Percentiles rank a stretch among this genome's conserved stretches.
Conservation (phyloP, 257 asterid species). For the Capsicum baccatum region DNA sequence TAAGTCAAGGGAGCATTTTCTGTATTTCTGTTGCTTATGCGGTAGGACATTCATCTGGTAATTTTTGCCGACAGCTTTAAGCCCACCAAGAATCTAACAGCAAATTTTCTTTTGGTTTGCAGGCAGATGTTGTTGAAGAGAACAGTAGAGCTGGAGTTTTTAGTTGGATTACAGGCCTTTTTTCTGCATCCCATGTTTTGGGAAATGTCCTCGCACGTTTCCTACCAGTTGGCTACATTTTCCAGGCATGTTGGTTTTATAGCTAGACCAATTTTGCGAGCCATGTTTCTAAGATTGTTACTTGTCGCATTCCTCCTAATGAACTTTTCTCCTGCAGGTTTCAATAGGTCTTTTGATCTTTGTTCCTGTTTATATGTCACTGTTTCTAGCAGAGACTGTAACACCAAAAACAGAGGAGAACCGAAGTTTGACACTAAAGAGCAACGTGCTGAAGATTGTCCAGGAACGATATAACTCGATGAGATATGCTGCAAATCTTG, state of each 20-base stretch:
- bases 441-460: constrained; percentile 57
- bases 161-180: constrained; percentile 90
- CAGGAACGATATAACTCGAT: constrained; percentile 68
- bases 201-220: constrained; percentile 86
- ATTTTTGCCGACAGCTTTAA: background rate
- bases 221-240: constrained; percentile 73
- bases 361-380: constrained; percentile 67
- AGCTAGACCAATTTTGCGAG: constrained; percentile 9
- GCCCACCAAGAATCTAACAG: constrained; percentile 13
- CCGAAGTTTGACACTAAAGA: constrained; percentile 44
- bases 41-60: constrained; percentile 52
- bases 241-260: constrained; percentile 54
- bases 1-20: constrained; percentile 97
- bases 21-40: constrained; percentile 88
- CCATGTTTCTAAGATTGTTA: constrained; percentile 5
- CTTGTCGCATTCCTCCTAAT: background rate
- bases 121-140: constrained; percentile 85
- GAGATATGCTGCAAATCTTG: constrained; percentile 68
- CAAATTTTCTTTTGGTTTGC: constrained; percentile 18
- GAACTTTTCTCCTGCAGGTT: constrained; percentile 58
- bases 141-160: constrained; percentile 74
- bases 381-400: constrained; percentile 76
- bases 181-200: constrained; percentile 85
- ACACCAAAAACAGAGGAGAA: constrained; percentile 43
- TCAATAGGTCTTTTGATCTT: constrained; percentile 69